These are phyloP conservation scores for Backusella macrospora DNA, from an alignment of 192 early-diverging fungal genomes.

Conservation along the genomic window DNA sequence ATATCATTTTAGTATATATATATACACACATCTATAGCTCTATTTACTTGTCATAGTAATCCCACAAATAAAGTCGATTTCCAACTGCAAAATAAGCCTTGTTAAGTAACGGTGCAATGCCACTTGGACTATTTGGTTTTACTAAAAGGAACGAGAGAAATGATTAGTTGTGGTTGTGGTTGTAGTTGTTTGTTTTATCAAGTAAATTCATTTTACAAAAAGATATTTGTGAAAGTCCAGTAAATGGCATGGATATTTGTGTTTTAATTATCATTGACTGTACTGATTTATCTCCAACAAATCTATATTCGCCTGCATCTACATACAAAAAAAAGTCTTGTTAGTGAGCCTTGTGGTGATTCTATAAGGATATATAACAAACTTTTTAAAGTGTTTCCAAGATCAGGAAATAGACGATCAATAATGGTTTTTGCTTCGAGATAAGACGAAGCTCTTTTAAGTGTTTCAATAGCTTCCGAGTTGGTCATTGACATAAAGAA, in stretches of 20 bases:
- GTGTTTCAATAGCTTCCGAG: neutral
- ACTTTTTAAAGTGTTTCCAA: constrained; percentile 20
- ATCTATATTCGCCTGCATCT: constrained; percentile 4
- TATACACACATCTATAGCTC: neutral
- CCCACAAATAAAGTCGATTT: constrained; percentile 88
- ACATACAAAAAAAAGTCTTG: neutral
- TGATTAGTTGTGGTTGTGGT: too few relatives aligned
- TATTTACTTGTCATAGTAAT: constrained; percentile 76
- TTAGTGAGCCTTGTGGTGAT: too few relatives aligned
- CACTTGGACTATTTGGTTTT: constrained; percentile 78
- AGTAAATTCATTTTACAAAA: neutral
- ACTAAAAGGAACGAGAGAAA: constrained; percentile 40
- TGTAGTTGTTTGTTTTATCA: neutral
- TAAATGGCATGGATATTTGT: neutral
- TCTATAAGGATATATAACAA: neutral
- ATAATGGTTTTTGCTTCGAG: neutral
- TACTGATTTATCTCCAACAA: neutral
- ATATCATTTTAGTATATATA: neutral
- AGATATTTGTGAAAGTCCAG: neutral
- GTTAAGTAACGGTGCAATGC: constrained; percentile 87
- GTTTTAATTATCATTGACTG: neutral
- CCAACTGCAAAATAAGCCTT: constrained; percentile 93
- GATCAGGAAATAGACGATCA: constrained; percentile 26
- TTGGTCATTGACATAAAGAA: neutral
- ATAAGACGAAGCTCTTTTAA: neutral